These are phyloP conservation scores for Hondaea fermentalgiana DNA, from an alignment of 108 stramenopile species.

Conservation along the genomic window DNA sequence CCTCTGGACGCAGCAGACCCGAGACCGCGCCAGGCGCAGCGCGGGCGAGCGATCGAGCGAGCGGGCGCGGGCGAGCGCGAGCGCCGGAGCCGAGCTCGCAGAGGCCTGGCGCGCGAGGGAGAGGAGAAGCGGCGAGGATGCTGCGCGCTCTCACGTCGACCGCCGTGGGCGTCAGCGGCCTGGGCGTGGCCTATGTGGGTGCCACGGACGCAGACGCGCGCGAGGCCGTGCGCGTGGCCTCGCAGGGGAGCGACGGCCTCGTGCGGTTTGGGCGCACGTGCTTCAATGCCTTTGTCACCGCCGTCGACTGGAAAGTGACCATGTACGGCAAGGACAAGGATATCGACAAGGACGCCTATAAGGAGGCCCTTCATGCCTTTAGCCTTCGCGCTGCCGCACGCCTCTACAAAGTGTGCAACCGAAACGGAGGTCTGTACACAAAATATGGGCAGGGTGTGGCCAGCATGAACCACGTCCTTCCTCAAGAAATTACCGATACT, in stretches of 20 bases:
- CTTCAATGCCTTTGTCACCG: neutral
- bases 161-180: neutral
- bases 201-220: neutral
- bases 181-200: neutral
- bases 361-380: neutral
- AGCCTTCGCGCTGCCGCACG: conserved; percentile 13
- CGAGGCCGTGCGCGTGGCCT: neutral
- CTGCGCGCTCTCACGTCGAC: neutral
- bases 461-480: conserved; percentile 20
- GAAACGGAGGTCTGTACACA: conserved; percentile 19
- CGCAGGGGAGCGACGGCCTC: neutral
- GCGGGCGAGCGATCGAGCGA: too few species aligned
- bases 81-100: too few species aligned
- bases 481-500: conserved; percentile 21
- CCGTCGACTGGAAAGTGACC: neutral
- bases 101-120: too few species aligned
- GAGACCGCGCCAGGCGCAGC: too few species aligned
- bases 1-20: too few species aligned
- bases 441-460: conserved; percentile 21
- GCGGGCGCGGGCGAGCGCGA: too few species aligned
- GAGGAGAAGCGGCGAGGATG: neutral
- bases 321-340: neutral
- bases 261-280: neutral
- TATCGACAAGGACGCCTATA: neutral
- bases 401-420: conserved; percentile 15